Evolutionary conservation across 2,329 filamentous ascomycete genomes (phyloP).

Genomic region (Aspergillus candidus): DNA sequence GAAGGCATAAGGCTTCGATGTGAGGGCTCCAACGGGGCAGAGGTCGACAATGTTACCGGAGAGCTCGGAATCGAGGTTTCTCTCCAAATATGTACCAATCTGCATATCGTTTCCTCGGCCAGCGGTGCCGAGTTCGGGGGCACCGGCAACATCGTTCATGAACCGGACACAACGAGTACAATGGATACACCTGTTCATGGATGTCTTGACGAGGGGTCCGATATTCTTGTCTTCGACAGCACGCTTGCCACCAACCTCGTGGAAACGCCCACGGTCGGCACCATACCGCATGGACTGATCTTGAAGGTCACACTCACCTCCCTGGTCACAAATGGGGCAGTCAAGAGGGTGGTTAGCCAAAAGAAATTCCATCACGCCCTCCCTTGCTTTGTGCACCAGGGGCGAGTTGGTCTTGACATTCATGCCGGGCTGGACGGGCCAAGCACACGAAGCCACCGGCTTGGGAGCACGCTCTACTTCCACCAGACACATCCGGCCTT

Average conservation of each 20-base stretch:
- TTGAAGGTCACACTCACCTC: conserved; percentile 97
- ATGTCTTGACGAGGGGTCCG: conserved; percentile 95
- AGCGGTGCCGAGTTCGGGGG: conserved; percentile 87
- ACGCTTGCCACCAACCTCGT: conserved; percentile 92
- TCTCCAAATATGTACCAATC: conserved; percentile 96
- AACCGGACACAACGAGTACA: conserved; percentile 97
- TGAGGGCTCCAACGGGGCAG: conserved; percentile 92
- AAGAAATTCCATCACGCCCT: conserved; percentile 98
- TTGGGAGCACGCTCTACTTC: conserved; percentile 96
- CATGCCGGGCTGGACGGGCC: conserved; percentile 98
- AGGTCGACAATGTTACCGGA: conserved; percentile 98
- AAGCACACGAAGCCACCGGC: conserved; percentile 95
- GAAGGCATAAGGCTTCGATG: conserved; percentile 97
- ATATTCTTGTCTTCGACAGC: conserved; percentile 99
- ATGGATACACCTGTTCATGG: conserved; percentile 99
- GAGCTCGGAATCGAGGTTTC: conserved; percentile 86
- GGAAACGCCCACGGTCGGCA: conserved; percentile 90
- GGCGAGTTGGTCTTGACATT: conserved; percentile 98
- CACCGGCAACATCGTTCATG: conserved; percentile 93
- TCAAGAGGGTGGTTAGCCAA: conserved; percentile 94
- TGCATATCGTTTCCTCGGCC: conserved; percentile 96
- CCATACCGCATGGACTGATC: conserved; percentile 99
- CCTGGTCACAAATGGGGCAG: conserved; percentile 97
- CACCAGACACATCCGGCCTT: conserved; percentile 89
- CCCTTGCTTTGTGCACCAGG: conserved; percentile 91